Evolutionary conservation across 768 basidiomycete genomes (phyloP).

Genomic region (Leccinum arenicola): DNA sequence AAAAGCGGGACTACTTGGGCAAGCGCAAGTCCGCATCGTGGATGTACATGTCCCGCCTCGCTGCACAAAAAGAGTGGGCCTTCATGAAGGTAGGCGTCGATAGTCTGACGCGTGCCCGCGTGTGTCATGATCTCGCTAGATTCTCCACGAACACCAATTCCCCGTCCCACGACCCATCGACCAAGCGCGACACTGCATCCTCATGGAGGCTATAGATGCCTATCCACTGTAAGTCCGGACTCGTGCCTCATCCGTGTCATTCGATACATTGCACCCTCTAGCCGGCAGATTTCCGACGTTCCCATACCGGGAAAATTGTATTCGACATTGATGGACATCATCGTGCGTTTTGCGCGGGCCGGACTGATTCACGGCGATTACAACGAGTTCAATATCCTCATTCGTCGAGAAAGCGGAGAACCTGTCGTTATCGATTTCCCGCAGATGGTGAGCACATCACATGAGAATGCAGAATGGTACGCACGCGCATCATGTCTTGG

Average conservation of each 20-base stretch:
- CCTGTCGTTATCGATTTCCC: constrained; percentile 98
- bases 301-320: constrained; percentile 88
- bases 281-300: constrained; percentile 83
- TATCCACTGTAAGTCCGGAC: constrained; percentile 74
- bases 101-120: background rate
- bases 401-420: constrained; percentile 69
- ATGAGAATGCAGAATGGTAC: constrained; percentile 95
- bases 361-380: constrained; percentile 99
- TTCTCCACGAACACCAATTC: constrained; percentile 87
- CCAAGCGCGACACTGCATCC: constrained; percentile 89
- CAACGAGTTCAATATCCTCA: constrained; percentile 99
- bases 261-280: constrained; percentile 28
- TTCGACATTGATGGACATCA: constrained; percentile 89
- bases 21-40: constrained; percentile 95
- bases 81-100: constrained; percentile 83
- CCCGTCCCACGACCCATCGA: constrained; percentile 94
- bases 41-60: constrained; percentile 99
- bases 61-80: constrained; percentile 96
- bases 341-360: constrained; percentile 88
- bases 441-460: constrained; percentile 98
- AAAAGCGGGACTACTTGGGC: constrained; percentile 94
- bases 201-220: constrained; percentile 96
- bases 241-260: background rate
- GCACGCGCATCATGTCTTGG: constrained; percentile 22
- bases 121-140: constrained; percentile 42